Percentiles rank a stretch among this genome's conserved stretches.
Evolutionary conservation across 116 monocot genomes (phyloP).

Genomic region (Phalaenopsis hybrid): DNA sequence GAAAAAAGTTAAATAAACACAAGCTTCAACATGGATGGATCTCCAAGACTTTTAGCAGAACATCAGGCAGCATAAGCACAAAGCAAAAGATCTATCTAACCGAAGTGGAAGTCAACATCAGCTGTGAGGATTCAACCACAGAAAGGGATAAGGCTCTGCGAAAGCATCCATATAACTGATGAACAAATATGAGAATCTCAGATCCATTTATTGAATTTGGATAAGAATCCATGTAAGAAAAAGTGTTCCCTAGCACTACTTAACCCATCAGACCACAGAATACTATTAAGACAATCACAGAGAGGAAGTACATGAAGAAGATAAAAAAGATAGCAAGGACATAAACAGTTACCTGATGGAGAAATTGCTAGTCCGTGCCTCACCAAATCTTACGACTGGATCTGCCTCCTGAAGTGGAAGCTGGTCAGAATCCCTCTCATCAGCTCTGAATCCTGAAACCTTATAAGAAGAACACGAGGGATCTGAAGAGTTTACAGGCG

Average conservation of each 20-base stretch:
- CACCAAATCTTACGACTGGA: slow-evolving; percentile 20
- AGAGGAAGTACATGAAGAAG: background rate
- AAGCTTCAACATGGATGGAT: background rate
- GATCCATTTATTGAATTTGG: background rate
- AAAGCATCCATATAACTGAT: slow-evolving; percentile 3
- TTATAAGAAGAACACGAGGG: slow-evolving; percentile 31
- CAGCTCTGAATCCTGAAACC: slow-evolving; percentile 21
- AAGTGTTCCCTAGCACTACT: background rate
- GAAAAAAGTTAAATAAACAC: background rate
- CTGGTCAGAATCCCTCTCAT: slow-evolving; percentile 28
- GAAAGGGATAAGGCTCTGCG: background rate
- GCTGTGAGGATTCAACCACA: background rate
- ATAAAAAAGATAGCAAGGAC: background rate
- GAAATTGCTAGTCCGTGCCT: slow-evolving; percentile 37
- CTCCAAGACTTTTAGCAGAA: background rate
- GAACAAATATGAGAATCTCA: background rate
- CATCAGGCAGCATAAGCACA: background rate
- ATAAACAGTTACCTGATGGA: slow-evolving; percentile 54
- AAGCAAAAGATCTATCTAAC: background rate
- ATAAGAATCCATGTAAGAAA: background rate
- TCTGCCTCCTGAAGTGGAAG: slow-evolving; percentile 13
- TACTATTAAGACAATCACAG: background rate
- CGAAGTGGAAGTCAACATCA: slow-evolving; percentile 1
- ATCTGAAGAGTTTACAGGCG: slow-evolving; percentile 49
- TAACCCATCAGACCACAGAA: background rate